Conservation (phyloP, 2,329 filamentous ascomycete genomes). For the Metarhizium album region DNA sequence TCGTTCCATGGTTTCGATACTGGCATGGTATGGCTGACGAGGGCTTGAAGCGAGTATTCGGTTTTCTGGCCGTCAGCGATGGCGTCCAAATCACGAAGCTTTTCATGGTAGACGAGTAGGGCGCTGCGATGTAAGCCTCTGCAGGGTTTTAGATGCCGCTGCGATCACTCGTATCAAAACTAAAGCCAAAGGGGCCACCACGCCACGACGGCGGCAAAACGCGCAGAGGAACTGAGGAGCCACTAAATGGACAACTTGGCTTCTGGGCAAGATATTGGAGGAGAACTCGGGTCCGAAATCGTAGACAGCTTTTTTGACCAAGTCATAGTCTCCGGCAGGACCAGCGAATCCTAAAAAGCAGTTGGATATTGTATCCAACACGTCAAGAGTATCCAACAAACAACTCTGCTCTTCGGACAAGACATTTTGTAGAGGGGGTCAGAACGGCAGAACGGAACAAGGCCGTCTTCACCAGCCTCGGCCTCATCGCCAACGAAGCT, state of each 20-base stretch:
- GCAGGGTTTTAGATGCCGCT: constrained; percentile 19
- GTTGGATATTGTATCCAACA: constrained; percentile 19
- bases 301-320: constrained; percentile 10
- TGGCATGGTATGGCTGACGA: neutral
- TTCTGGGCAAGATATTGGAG: constrained; percentile 10
- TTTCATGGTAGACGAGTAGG: constrained; percentile 19
- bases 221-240: constrained; percentile 22
- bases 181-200: constrained; percentile 20
- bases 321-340: constrained; percentile 13
- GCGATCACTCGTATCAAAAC: constrained; percentile 22
- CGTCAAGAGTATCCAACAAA: constrained; percentile 12
- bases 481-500: constrained; percentile 14
- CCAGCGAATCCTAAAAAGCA: constrained; percentile 10
- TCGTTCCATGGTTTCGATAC: neutral
- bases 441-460: constrained; percentile 11
- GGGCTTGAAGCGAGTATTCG: constrained; percentile 14
- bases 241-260: constrained; percentile 19
- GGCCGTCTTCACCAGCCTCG: constrained; percentile 14
- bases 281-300: constrained; percentile 5
- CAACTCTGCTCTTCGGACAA: constrained; percentile 8
- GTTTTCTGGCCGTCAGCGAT: neutral
- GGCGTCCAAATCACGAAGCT: constrained; percentile 1
- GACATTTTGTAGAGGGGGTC: constrained; percentile 16
- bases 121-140: constrained; percentile 19
- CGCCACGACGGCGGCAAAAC: constrained; percentile 11